Conservation (phyloP, 345 rosid genomes). For the Dipteronia sinensis region DNA sequence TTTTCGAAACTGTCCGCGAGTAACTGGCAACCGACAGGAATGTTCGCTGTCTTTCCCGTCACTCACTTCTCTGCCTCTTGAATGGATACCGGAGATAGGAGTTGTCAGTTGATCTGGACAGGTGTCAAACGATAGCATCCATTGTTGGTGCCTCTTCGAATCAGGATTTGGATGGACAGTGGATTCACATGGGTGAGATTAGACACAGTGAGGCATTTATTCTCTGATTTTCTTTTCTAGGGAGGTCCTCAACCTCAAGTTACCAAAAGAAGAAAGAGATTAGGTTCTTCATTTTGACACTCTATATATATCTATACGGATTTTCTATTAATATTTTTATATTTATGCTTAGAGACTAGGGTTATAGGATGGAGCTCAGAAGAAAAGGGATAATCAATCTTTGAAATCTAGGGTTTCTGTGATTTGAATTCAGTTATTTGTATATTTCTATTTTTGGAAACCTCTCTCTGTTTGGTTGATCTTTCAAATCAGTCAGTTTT, state of each 20-base stretch:
- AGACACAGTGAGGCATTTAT: slow-evolving; percentile 28
- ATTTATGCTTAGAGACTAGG: slow-evolving; percentile 27
- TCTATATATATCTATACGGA: neutral
- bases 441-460: slow-evolving; percentile 37
- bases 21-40: slow-evolving; percentile 77
- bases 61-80: slow-evolving; percentile 20
- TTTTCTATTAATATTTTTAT: neutral
- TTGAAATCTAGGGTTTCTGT: slow-evolving; percentile 54
- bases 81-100: slow-evolving; percentile 46
- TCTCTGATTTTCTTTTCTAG: slow-evolving; percentile 41
- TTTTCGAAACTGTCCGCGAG: slow-evolving; percentile 39
- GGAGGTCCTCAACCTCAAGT: slow-evolving; percentile 35
- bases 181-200: slow-evolving; percentile 26
- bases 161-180: neutral
- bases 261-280: slow-evolving; percentile 73
- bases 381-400: slow-evolving; percentile 18
- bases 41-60: slow-evolving; percentile 51
- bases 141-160: slow-evolving; percentile 31
- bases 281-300: slow-evolving; percentile 34
- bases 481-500: neutral
- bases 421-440: slow-evolving; percentile 13
- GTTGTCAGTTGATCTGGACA: slow-evolving; percentile 47
- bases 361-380: slow-evolving; percentile 21
- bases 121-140: slow-evolving; percentile 42
- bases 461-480: slow-evolving; percentile 9